Percentiles rank a stretch among this genome's conserved stretches.
Conservation (phyloP, 331 rosid genomes). For the Malus hybrid region DNA sequence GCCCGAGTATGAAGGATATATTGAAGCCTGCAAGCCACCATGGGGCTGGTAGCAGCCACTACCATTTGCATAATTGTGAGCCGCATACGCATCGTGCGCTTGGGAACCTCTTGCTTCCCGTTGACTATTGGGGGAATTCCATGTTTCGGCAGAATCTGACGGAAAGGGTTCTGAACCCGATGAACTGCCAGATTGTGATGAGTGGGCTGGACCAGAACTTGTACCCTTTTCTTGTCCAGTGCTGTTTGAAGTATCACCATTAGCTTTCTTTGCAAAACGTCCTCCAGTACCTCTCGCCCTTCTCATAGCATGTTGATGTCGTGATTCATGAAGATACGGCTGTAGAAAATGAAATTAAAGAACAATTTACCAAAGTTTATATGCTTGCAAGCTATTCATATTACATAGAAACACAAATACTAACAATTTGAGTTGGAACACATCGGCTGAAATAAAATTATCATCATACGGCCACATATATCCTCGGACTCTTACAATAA, state of each 20-base stretch:
- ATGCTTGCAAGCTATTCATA: too few species aligned
- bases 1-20: slow-evolving; percentile 38
- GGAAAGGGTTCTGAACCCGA: slow-evolving; percentile 79
- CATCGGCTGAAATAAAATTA: not conserved
- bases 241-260: slow-evolving; percentile 32
- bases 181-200: slow-evolving; percentile 77
- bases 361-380: too few species aligned
- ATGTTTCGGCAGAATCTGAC: slow-evolving; percentile 65
- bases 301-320: slow-evolving; percentile 96
- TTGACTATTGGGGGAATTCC: slow-evolving; percentile 66
- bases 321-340: slow-evolving; percentile 98
- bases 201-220: slow-evolving; percentile 57
- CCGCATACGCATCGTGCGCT: slow-evolving; percentile 12
- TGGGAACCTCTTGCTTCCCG: slow-evolving; percentile 43
- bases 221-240: slow-evolving; percentile 42
- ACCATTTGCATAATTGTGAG: slow-evolving; percentile 39
- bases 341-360: slow-evolving; percentile 20
- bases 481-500: not conserved
- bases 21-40: slow-evolving; percentile 47
- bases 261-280: slow-evolving; percentile 80
- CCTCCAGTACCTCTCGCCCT: slow-evolving; percentile 92
- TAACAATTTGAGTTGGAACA: not conserved
- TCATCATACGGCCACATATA: not conserved
- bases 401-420: not conserved
- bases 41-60: slow-evolving; percentile 43